These are phyloP conservation scores for Neurospora sp. DNA, from an alignment of 2,329 filamentous ascomycete species.

Conservation along the genomic window DNA sequence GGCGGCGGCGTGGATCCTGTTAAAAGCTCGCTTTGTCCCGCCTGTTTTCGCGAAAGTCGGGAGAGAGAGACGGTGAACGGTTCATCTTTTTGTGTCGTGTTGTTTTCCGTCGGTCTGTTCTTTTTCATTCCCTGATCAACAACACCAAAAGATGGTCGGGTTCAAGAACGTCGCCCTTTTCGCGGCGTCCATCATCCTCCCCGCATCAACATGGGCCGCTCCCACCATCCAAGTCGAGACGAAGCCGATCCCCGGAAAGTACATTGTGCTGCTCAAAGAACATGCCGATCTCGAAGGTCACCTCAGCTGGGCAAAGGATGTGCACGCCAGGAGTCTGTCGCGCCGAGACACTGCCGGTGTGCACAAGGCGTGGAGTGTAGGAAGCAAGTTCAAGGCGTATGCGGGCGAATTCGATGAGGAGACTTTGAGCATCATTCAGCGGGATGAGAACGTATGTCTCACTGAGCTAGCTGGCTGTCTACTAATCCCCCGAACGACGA, in stretches of 20 bases:
- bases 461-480: not conserved
- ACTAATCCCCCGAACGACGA: not conserved
- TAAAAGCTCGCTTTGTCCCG: not conserved
- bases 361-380: constrained; percentile 31
- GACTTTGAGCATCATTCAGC: constrained; percentile 29
- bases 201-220: constrained; percentile 21
- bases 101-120: not conserved
- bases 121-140: not conserved
- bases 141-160: constrained; percentile 5
- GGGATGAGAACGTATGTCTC: constrained; percentile 21
- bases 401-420: constrained; percentile 33
- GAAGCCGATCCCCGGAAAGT: constrained; percentile 27
- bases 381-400: constrained; percentile 30
- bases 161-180: constrained; percentile 19
- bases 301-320: constrained; percentile 24
- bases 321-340: constrained; percentile 27
- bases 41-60: not conserved
- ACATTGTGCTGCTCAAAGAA: constrained; percentile 33
- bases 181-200: constrained; percentile 17
- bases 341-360: constrained; percentile 27
- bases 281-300: constrained; percentile 25
- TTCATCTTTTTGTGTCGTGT: not conserved
- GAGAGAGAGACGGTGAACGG: not conserved
- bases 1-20: not conserved
- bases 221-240: constrained; percentile 24